These are phyloP conservation scores for Leccinum fibrillosum DNA, from an alignment of 768 basidiomycete genomes.

Conservation along the genomic window DNA sequence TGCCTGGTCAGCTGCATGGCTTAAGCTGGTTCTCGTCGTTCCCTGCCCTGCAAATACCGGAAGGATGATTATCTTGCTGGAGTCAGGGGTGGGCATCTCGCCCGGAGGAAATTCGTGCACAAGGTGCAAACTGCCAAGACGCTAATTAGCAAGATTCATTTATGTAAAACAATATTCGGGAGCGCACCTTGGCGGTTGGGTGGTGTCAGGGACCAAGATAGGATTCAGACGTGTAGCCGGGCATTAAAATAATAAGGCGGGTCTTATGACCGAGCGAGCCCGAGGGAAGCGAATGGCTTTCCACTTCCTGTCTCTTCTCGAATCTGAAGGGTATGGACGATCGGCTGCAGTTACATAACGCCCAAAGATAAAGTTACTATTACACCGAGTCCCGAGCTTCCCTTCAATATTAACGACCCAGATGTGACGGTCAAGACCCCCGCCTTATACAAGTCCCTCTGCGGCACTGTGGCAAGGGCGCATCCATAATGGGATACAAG, in stretches of 20 bases:
- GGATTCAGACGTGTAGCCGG: not conserved
- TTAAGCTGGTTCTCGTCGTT: conserved; percentile 32
- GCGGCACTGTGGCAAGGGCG: not conserved
- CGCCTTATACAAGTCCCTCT: not conserved
- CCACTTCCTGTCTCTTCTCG: conserved; percentile 22
- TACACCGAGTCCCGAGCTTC: conserved; percentile 18
- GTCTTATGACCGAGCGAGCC: conserved; percentile 4
- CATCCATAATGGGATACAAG: not conserved
- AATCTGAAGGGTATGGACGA: conserved; percentile 8
- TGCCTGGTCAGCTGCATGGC: conserved; percentile 36
- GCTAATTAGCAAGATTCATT: not conserved
- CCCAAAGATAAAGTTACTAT: conserved; percentile 24
- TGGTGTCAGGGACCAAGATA: not conserved
- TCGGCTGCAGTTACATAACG: conserved; percentile 21
- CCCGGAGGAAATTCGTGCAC: not conserved
- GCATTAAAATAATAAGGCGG: conserved; percentile 14
- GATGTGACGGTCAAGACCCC: conserved; percentile 6
- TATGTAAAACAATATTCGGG: not conserved
- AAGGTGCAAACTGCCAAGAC: not conserved
- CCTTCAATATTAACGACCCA: conserved; percentile 11
- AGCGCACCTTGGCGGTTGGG: conserved; percentile 5
- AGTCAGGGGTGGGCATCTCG: conserved; percentile 8
- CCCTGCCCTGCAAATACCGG: conserved; percentile 62
- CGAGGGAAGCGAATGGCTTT: conserved; percentile 19
- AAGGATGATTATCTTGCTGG: conserved; percentile 24